A percentile compares a stretch with the other conserved stretches of the same genome.
Conservation (phyloP, 2,329 filamentous ascomycete genomes). For the Alternaria triticina region DNA sequence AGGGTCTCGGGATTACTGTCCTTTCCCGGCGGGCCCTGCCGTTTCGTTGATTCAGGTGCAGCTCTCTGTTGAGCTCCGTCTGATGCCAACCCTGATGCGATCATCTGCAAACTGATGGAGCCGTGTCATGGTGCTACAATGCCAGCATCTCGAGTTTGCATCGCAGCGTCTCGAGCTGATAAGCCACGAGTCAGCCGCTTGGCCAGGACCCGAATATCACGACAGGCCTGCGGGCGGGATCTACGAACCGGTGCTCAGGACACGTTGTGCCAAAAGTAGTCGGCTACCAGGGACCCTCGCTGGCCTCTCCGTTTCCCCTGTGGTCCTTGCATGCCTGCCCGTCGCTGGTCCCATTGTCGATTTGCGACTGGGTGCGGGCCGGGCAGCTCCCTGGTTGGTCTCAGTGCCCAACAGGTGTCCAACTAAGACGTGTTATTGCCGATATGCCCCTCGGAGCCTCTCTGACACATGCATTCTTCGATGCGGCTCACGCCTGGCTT, state of each 20-base stretch:
- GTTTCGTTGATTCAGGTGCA: conserved; percentile 17
- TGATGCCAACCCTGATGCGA: background rate
- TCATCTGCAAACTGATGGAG: conserved; percentile 1
- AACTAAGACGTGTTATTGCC: conserved; percentile 10
- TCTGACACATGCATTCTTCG: conserved; percentile 8
- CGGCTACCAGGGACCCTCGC: conserved; percentile 29
- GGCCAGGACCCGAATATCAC: conserved; percentile 14
- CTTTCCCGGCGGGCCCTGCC: conserved; percentile 27
- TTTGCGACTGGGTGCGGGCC: conserved; percentile 47
- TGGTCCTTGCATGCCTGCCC: conserved; percentile 25
- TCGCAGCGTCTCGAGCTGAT: background rate
- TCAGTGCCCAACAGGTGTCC: conserved; percentile 8
- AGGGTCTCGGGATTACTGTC: conserved; percentile 20
- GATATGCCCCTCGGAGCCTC: conserved; percentile 10
- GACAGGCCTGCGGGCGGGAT: conserved; percentile 43
- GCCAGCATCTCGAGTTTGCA: conserved; percentile 1
- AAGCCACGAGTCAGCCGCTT: conserved; percentile 16
- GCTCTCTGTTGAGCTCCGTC: conserved; percentile 1
- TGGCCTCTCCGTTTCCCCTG: conserved; percentile 18
- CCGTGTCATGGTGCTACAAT: background rate
- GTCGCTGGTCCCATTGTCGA: conserved; percentile 35
- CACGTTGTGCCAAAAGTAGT: conserved; percentile 46
- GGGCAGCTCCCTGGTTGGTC: conserved; percentile 36
- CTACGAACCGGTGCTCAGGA: conserved; percentile 47
- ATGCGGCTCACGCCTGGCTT: conserved; percentile 18